Evolutionary conservation across 2,329 filamentous ascomycete genomes (phyloP), one percentile per base, ranked within the genome.

Genomic region (Phaeophleospora eucalypticola): DNA sequence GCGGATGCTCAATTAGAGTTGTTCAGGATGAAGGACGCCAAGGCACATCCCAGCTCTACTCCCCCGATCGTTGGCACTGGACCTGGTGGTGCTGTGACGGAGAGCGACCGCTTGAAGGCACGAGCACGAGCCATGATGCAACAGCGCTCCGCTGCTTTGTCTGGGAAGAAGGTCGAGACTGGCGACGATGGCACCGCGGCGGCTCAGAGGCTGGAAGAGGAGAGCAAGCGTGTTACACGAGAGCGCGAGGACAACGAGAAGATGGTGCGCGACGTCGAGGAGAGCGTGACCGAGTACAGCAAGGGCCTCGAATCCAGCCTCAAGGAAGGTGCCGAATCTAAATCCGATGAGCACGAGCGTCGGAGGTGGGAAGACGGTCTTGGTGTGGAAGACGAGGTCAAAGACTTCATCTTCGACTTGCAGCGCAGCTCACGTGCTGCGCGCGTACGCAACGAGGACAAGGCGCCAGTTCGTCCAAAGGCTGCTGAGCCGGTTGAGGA

Each of bases 81-180:
- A 8, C 91, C 90, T 48, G 91, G 91, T 36, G 93, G 93, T 43
- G 72, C 82, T 36, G 82, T 98, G 35, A 98, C 93, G 0, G 93
- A 98, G 69, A 86, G 89, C 3, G 93, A 98, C 69, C 83, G 91
- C 44, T 80, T 97, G 57, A 97, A 96, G 73, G 93, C 93, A 29
- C 83, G 90, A 58, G 91, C 93, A 24, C 95, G 90, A 71, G 91
- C 91, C 33, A 95, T 96, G 83, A 98, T 98, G 93, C 91, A 97
- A 71, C 90, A 95, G 62, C 86, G 93, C 49, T 90, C 93, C 57
- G 93, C 93, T 46, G 91, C 93, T 15, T 73, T 98, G 53, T 89
- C 89, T 17, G 93, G 93, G 47, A 89, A 85, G 68, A 73, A 84
- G 36, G 75, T 83, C 38, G 82, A 87, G 32, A 68, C 74, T 2